These are phyloP conservation scores for Termitomyces eurrhizus DNA, from an alignment of 768 basidiomycete genomes.

Conservation along the genomic window DNA sequence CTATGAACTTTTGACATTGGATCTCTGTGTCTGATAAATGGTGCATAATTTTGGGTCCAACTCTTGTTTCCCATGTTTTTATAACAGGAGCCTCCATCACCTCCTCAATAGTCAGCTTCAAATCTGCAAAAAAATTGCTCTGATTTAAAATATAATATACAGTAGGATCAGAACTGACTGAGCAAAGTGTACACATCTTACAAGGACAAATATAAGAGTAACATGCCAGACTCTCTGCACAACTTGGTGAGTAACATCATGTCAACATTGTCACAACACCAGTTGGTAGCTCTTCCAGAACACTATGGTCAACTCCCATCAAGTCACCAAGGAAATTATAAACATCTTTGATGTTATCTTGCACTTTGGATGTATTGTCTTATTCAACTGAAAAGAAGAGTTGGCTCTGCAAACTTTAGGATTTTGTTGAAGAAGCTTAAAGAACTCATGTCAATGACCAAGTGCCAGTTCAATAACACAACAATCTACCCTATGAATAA, in stretches of 20 bases:
- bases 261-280: slow-evolving; percentile 89
- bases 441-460: slow-evolving; percentile 6
- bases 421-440: slow-evolving; percentile 86
- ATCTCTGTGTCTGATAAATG: slow-evolving; percentile 75
- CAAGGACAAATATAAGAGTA: slow-evolving; percentile 82
- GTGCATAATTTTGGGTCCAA: slow-evolving; percentile 33
- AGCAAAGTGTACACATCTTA: slow-evolving; percentile 35
- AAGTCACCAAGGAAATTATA: slow-evolving; percentile 89
- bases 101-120: slow-evolving; percentile 27
- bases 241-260: slow-evolving; percentile 85
- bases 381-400: slow-evolving; percentile 97
- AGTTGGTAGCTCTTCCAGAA: slow-evolving; percentile 71
- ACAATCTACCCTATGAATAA: slow-evolving; percentile 83
- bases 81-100: slow-evolving; percentile 20
- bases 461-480: slow-evolving; percentile 1
- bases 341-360: slow-evolving; percentile 89
- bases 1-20: slow-evolving; percentile 66
- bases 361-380: slow-evolving; percentile 66
- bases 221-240: slow-evolving; percentile 75
- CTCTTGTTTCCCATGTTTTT: slow-evolving; percentile 44
- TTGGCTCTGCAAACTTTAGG: slow-evolving; percentile 87
- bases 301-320: slow-evolving; percentile 57
- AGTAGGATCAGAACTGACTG: neutral
- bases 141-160: slow-evolving; percentile 8
- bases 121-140: slow-evolving; percentile 28